Evolutionary conservation across 1,139 yeast genomes (phyloP), one percentile per base, ranked within the genome.

Genomic region (Pichia sp.): DNA sequence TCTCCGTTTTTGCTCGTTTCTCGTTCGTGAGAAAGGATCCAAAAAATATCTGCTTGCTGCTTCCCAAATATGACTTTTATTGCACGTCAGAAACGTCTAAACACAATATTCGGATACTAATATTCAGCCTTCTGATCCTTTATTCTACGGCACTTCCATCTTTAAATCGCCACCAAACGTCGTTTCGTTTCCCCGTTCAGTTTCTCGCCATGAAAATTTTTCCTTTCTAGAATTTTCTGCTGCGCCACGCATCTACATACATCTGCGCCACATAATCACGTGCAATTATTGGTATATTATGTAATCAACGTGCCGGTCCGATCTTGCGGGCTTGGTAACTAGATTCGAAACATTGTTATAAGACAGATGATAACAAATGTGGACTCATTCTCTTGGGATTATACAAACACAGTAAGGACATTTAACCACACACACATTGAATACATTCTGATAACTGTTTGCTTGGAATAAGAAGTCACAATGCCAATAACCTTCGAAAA

Each of bases 401-500:
- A n/a, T n/a, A n/a, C n/a, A n/a, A n/a, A n/a, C n/a, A n/a, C n/a
- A n/a, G n/a, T n/a, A n/a, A n/a, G n/a, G n/a, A n/a, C n/a, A n/a
- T n/a, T n/a, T n/a, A n/a, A n/a, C n/a, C n/a, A n/a, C n/a, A n/a
- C n/a, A n/a, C n/a, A n/a, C n/a, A n/a, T n/a, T n/a, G n/a, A n/a
- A n/a, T n/a, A 34, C 13, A 30, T 4, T 30, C 13, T 6, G 34
- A 13, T 4, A n/a, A 5, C 13, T 30, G n/a, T 12, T 30, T n/a
- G 10, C 10, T 30, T 30, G 34, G 34, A 30, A 9, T 4, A 13
- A 30, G 13, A 12, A 12, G 22, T 13, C 3, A 23, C n/a, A 7
- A 62, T 63, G 66, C 44, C 64, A 16, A 54, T 63, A 16, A 49
- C 56, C 3, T 64, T 65, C 51, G 68, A 65, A 41, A 66, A 66